phyloP scores from a whole-genome alignment of 768 basidiomycete species.

The Auriscalpium vulgare region DNA sequence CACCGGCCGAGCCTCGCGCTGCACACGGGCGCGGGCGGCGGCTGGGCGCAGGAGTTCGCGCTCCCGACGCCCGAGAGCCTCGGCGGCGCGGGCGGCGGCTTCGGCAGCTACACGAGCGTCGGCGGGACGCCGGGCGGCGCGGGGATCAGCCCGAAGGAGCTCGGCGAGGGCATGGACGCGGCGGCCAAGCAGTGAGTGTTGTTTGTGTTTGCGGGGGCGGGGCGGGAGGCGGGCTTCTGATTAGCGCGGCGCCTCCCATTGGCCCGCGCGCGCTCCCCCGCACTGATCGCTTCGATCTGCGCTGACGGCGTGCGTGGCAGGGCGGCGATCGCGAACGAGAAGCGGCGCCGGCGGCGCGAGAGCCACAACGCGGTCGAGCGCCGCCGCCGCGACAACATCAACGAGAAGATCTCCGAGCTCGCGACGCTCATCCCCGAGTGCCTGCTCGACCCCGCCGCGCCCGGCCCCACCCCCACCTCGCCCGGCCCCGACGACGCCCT shows the following conservation, averaged over 20 bases:
- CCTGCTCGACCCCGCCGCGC: constrained; percentile 51
- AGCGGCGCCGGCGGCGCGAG: constrained; percentile 72
- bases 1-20: constrained; percentile 24
- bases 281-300: too few relatives aligned
- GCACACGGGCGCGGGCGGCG: constrained; percentile 12
- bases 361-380: constrained; percentile 92
- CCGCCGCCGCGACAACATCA: constrained; percentile 84
- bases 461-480: constrained; percentile 14
- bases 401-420: constrained; percentile 89
- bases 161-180: constrained; percentile 23
- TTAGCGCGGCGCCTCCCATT: too few relatives aligned
- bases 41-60: constrained; percentile 12
- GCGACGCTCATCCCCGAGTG: constrained; percentile 85
- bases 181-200: constrained; percentile 33
- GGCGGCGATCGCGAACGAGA: constrained; percentile 66
- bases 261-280: neutral
- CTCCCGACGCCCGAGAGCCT: constrained; percentile 27
- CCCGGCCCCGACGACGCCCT: constrained; percentile 16
- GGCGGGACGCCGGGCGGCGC: constrained; percentile 12
- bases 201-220: neutral
- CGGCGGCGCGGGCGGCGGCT: constrained; percentile 1
- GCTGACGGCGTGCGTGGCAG: constrained; percentile 16
- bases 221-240: too few relatives aligned
- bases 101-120: constrained; percentile 5
- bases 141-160: constrained; percentile 27